phyloP scores from a whole-genome alignment of 202 grass and related monocot species.

The Carex sylvatica region DNA sequence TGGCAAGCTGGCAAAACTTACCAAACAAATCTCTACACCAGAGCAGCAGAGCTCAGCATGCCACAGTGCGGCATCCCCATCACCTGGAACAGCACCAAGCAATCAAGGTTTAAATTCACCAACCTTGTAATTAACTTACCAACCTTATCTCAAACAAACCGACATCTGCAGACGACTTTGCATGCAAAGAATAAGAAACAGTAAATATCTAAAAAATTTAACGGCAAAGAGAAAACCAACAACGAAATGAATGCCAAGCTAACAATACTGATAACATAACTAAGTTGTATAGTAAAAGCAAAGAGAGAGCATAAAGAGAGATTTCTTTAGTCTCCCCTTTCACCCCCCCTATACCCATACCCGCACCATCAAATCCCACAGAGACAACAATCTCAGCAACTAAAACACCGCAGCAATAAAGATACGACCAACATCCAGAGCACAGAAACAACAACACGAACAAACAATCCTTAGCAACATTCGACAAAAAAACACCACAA shows the following conservation, averaged over 20 bases:
- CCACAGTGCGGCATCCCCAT: too few species aligned
- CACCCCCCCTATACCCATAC: slow-evolving; percentile 23
- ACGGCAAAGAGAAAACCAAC: not conserved
- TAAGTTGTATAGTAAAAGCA: slow-evolving; percentile 29
- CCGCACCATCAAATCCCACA: slow-evolving; percentile 7
- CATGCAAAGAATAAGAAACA: not conserved
- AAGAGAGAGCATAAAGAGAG: slow-evolving; percentile 22
- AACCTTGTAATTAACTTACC: not conserved
- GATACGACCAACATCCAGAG: slow-evolving; percentile 14
- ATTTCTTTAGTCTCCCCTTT: slow-evolving; percentile 23
- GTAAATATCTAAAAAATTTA: not conserved
- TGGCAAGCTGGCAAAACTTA: too few species aligned
- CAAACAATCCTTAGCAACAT: slow-evolving; percentile 32
- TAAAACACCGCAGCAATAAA: slow-evolving; percentile 24
- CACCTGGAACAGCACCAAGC: not conserved
- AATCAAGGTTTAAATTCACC: not conserved
- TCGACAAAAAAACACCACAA: slow-evolving; percentile 25
- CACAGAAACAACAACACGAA: slow-evolving; percentile 26
- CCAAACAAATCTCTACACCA: too few species aligned
- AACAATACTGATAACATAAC: slow-evolving; percentile 23
- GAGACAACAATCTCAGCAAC: slow-evolving; percentile 1
- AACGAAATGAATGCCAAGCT: slow-evolving; percentile 6
- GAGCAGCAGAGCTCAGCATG: too few species aligned
- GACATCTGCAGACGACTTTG: not conserved
- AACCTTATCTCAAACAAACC: not conserved